Conservation (phyloP, 2,329 filamentous ascomycete genomes). For the Coniochaeta prunicola region DNA sequence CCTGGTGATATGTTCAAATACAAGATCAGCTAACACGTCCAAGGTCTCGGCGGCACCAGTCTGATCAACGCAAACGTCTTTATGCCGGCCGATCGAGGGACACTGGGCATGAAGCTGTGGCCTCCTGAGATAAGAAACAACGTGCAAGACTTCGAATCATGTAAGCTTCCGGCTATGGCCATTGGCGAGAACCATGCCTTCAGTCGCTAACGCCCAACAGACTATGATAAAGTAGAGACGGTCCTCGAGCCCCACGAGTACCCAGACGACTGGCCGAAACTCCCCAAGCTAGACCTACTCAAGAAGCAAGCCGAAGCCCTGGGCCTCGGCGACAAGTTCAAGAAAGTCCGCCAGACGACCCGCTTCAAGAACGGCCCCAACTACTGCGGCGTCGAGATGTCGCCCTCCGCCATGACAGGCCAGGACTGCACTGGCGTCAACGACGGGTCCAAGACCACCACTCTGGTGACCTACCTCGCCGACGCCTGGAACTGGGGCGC, state of each 20-base stretch:
- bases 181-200: not conserved
- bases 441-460: constrained; percentile 61
- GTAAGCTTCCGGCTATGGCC: constrained; percentile 27
- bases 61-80: constrained; percentile 63
- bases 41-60: constrained; percentile 57
- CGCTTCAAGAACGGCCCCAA: constrained; percentile 55
- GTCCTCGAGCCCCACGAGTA: constrained; percentile 54
- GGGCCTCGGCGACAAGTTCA: constrained; percentile 45
- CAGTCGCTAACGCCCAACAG: constrained; percentile 21
- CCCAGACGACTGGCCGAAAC: constrained; percentile 47
- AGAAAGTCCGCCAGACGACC: constrained; percentile 53
- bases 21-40: not conserved
- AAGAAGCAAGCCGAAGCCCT: constrained; percentile 47
- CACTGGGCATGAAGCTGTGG: constrained; percentile 48
- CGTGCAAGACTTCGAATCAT: constrained; percentile 34
- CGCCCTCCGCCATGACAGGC: constrained; percentile 49
- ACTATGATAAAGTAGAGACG: constrained; percentile 47
- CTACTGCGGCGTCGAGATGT: constrained; percentile 57
- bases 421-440: constrained; percentile 59
- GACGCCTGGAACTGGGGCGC: constrained; percentile 69
- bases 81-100: constrained; percentile 48
- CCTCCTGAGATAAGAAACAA: constrained; percentile 46
- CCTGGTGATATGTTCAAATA: too few relatives aligned
- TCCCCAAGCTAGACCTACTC: constrained; percentile 51
- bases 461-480: constrained; percentile 57